phyloP scores from a whole-genome alignment of 1,284 basidiomycete genomes.

The Sutorius eximius region DNA sequence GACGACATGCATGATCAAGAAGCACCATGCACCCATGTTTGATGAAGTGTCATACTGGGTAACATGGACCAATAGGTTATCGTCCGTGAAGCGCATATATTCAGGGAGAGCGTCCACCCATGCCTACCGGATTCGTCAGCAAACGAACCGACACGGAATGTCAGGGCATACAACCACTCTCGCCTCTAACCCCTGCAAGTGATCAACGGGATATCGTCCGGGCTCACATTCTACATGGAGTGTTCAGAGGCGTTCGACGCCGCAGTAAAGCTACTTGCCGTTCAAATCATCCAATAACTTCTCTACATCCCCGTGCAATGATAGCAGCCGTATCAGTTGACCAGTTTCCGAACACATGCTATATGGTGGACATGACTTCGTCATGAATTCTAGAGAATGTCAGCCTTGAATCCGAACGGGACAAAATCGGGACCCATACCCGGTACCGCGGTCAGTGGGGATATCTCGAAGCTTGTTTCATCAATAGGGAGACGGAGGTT shows the following conservation, averaged over 20 bases:
- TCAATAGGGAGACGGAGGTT: slow-evolving; percentile 69
- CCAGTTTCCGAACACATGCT: slow-evolving; percentile 60
- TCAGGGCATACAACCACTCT: slow-evolving; percentile 26
- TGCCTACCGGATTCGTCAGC: slow-evolving; percentile 40
- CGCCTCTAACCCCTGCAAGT: slow-evolving; percentile 27
- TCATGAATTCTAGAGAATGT: slow-evolving; percentile 56
- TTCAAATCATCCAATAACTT: slow-evolving; percentile 41
- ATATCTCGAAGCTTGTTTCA: slow-evolving; percentile 75
- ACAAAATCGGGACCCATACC: slow-evolving; percentile 42
- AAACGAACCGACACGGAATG: neutral
- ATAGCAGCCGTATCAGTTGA: slow-evolving; percentile 64
- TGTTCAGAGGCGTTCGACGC: slow-evolving; percentile 4
- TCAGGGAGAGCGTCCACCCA: slow-evolving; percentile 67
- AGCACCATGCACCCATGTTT: slow-evolving; percentile 76
- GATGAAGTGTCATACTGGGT: slow-evolving; percentile 75
- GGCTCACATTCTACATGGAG: slow-evolving; percentile 22
- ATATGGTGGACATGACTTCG: slow-evolving; percentile 50
- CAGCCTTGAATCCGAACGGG: slow-evolving; percentile 7
- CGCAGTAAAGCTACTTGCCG: slow-evolving; percentile 16
- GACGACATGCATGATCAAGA: slow-evolving; percentile 67
- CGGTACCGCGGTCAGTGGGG: slow-evolving; percentile 55
- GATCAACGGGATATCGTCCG: slow-evolving; percentile 23
- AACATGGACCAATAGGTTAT: slow-evolving; percentile 64
- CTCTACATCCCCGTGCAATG: slow-evolving; percentile 62
- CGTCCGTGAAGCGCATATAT: slow-evolving; percentile 64